These are phyloP conservation scores for Verticillium albo-atrum DNA, from an alignment of 2,329 filamentous ascomycete species.

Conservation along the genomic window DNA sequence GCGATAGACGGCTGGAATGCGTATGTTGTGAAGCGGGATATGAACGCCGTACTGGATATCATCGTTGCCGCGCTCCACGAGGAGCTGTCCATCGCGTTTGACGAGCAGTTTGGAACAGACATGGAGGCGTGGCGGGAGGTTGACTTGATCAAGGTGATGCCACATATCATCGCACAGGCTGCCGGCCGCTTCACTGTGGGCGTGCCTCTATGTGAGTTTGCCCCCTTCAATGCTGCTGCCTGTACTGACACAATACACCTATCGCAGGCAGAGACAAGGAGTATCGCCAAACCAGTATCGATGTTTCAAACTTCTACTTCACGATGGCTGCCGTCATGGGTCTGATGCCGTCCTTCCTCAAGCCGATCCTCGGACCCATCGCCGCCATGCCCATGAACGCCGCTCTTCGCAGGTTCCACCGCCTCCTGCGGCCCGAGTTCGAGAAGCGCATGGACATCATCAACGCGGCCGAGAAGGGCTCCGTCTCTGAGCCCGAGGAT, in stretches of 20 bases:
- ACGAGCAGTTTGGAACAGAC: constrained; percentile 27
- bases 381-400: constrained; percentile 15
- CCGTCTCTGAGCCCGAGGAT: constrained; percentile 26
- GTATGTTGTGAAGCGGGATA: constrained; percentile 26
- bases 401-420: constrained; percentile 19
- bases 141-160: constrained; percentile 18
- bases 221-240: neutral
- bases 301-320: constrained; percentile 25
- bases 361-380: constrained; percentile 23
- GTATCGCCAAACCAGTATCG: constrained; percentile 23
- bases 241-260: neutral
- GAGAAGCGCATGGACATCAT: constrained; percentile 17
- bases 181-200: constrained; percentile 26
- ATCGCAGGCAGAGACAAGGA: constrained; percentile 24
- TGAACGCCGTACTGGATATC: constrained; percentile 28
- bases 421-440: constrained; percentile 18
- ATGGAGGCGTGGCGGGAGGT: constrained; percentile 27
- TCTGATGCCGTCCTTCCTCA: constrained; percentile 22
- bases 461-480: constrained; percentile 5
- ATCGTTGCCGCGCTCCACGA: constrained; percentile 27
- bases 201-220: constrained; percentile 21
- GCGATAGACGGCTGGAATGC: constrained; percentile 30
- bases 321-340: constrained; percentile 25
- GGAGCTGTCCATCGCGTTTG: constrained; percentile 27
- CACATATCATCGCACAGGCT: constrained; percentile 24